Base-by-base conservation (phyloP, 2,329 filamentous ascomycete species). In the Apiospora aurea region DNA sequence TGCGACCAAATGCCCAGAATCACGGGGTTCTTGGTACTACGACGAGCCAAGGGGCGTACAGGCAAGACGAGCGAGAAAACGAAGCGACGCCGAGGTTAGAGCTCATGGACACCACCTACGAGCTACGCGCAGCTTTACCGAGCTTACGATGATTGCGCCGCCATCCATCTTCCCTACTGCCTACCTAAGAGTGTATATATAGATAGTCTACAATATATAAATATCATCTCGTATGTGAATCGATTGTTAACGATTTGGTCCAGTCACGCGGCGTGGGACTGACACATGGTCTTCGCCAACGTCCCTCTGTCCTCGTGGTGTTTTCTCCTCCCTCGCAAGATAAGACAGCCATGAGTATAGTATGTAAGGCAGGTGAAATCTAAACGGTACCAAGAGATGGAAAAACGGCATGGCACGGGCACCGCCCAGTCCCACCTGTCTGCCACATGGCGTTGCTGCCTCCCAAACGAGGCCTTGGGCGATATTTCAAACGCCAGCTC, bases 11-110 rank as follows among this genome's bases (percentile, higher is more conserved):
- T 57, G 51, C 51, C 51, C 51, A 57, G 51, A 57, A 57, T 26
- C 51, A 26, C 51, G 51, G 51, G 5, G 51, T 57, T n/a, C 10
- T 57, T 24, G 26, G 29, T 38, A 10, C 53, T 38, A 61, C 53
- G 53, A 61, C 53, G 53, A 38, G 53, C 53, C 53, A 61, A 38
- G 53, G 53, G 53, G 53, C 53, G 7, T 29, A 8, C 53, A 61
- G 16, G 16, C 7, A 61, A 21, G 16, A 21, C 29, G 8, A 6
- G 18, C 53, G 21, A 11, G 29, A 34, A 7, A 38, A 26, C 10
- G 16, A 38, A 11, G 53, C 16, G 53, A 61, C 29, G 29, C 29
- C 29, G 29, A 38, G 16, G 29, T 61, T 34, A 18, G 18, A 34
- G 26, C 49, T 53, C 26, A 29, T 29, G 26, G 26, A 26, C 49